Base-by-base conservation (phyloP, 768 basidiomycete species). In the Pleurotus pulmonarius region DNA sequence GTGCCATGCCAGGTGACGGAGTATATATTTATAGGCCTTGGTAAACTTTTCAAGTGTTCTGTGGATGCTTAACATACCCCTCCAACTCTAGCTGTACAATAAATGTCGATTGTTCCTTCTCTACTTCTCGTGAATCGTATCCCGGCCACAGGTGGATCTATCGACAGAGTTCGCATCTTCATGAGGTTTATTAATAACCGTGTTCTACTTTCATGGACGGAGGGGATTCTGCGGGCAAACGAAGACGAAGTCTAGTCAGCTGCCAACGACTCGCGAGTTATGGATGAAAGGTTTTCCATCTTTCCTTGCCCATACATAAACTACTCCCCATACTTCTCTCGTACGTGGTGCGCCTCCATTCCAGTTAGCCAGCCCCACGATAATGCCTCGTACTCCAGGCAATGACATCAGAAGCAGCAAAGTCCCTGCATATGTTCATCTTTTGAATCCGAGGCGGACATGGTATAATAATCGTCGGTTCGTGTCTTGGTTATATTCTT, bases 381-480 rank as follows among this genome's bases (percentile, higher is more conserved):
- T 9, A 9, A 22, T 22, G 43, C 1, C 41, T n/a, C 15, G 15
- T 6, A 20, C n/a, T 6, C 16, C 43, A 16, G 16, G 16, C 8
- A 4, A 22, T 16, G 9, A 44, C 20, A 22, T 44, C 20, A 7
- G 16, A 16, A 44, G n/a, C 43, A 22, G 43, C 20, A 2, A 44
- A 22, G 43, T 8, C n/a, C 6, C 16, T 13, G 13, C 25, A n/a
- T 49, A 49, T 37, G 3, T 38, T 24, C 48, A 34, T 29, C 29
- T 34, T 22, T 37, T 49, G 26, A 26, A 49, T 22, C 48, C 48
- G 34, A 49, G 48, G 25, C 22, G 48, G 20, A 49, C 29, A 34
- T 49, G 48, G 48, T 49, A 49, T 8, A 49, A 49, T 24, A 49
- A 49, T 13, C 25, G 24, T 6, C 29, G 48, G 48, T 49, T n/a